These are phyloP conservation scores for Cerrena zonata DNA, from an alignment of 1,284 basidiomycete genomes.

Conservation along the genomic window DNA sequence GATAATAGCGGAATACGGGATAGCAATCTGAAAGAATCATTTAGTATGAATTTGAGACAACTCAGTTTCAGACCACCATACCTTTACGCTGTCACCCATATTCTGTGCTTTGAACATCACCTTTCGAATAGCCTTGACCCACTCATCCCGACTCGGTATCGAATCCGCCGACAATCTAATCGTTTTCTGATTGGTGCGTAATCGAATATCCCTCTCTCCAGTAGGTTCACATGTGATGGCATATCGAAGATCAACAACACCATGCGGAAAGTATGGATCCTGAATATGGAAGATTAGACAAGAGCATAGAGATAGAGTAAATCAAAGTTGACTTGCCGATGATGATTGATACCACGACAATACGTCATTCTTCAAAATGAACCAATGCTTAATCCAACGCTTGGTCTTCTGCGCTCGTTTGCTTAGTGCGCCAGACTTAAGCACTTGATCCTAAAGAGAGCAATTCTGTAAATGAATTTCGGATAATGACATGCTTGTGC, in stretches of 20 bases:
- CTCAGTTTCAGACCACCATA: constrained; percentile 24
- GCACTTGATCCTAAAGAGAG: constrained; percentile 65
- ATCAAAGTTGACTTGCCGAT: constrained; percentile 47
- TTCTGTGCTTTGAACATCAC: constrained; percentile 94
- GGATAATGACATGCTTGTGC: constrained; percentile 11
- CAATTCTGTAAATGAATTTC: background rate
- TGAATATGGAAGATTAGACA: too few species aligned
- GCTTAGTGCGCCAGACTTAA: constrained; percentile 79
- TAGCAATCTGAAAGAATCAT: constrained; percentile 64
- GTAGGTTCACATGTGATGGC: constrained; percentile 80
- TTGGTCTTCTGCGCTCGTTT: constrained; percentile 84
- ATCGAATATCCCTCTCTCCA: constrained; percentile 68
- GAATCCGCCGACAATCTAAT: constrained; percentile 76
- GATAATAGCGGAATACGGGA: constrained; percentile 84
- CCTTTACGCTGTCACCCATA: constrained; percentile 90
- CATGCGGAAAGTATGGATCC: constrained; percentile 96
- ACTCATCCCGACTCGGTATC: constrained; percentile 76
- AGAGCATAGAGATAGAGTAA: too few species aligned
- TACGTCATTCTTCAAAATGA: constrained; percentile 87
- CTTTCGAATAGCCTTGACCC: constrained; percentile 89
- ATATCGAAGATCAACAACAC: constrained; percentile 89
- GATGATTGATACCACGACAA: constrained; percentile 94
- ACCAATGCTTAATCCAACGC: constrained; percentile 90
- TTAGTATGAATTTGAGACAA: background rate
- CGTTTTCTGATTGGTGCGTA: constrained; percentile 76